phyloP scores from a whole-genome alignment of 1,284 basidiomycete species.

The Crepidotus sp. region DNA sequence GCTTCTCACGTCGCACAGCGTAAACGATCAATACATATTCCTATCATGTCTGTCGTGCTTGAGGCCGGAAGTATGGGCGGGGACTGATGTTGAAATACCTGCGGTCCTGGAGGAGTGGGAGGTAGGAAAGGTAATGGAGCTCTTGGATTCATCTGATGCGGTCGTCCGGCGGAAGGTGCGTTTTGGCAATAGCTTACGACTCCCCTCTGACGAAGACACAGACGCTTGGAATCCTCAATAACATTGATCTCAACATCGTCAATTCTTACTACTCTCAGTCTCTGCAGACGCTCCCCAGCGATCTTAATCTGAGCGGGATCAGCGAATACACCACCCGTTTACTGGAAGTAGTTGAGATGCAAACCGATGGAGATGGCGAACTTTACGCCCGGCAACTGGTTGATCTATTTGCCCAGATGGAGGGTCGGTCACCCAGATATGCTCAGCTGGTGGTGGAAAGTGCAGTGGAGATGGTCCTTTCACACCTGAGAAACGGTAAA shows the following conservation, averaged over 20 bases:
- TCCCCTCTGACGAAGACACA: conserved; percentile 25
- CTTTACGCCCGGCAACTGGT: conserved; percentile 46
- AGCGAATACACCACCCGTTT: conserved; percentile 36
- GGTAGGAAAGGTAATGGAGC: conserved; percentile 58
- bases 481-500: conserved; percentile 41
- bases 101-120: conserved; percentile 56
- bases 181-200: not conserved
- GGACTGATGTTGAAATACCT: conserved; percentile 39
- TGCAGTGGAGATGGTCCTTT: conserved; percentile 46
- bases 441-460: conserved; percentile 40
- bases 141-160: conserved; percentile 50
- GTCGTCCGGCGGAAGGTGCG: conserved; percentile 52
- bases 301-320: conserved; percentile 26
- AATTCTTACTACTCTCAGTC: conserved; percentile 44
- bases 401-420: conserved; percentile 36
- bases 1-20: conserved; percentile 44
- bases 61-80: conserved; percentile 57
- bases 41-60: conserved; percentile 52
- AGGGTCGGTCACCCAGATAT: conserved; percentile 27
- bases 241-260: conserved; percentile 49
- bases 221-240: conserved; percentile 48
- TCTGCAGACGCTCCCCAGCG: conserved; percentile 30
- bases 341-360: conserved; percentile 48
- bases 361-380: conserved; percentile 45
- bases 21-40: conserved; percentile 58